Evolutionary conservation across 2,329 filamentous ascomycete species (phyloP), one percentile per base, ranked within the genome.

Genomic region (Penicillium thymicola): DNA sequence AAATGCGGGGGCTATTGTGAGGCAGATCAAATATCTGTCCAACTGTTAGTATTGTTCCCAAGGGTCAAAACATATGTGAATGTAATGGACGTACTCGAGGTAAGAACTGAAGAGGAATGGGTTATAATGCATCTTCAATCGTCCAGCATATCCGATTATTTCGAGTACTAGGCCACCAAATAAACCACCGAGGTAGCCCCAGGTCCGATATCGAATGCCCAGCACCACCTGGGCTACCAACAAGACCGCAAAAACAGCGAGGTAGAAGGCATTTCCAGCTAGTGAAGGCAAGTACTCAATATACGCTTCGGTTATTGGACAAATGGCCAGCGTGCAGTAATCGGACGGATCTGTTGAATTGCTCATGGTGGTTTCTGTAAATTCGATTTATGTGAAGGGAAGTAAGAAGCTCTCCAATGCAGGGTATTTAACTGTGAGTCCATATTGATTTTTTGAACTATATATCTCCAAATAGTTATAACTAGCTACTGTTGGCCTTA

Each of bases 211-310:
- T 47, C 52, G 48, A 27, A 46, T 40, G 27, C 57, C 57, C 7
- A 58, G 14, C 7, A 25, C 30, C 2, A 59, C 10, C 27, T 61
- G 59, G 6, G 45, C 45, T 14, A 23, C 40, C n/a, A 58, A 16
- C 27, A 59, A 18, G 9, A 60, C 30, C 7, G 30, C 54, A 28
- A 62, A 62, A 3, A 62, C 21, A 10, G 27, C 59, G 6, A 54
- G 36, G 42, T 52, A 62, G 21, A 62, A 47, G 25, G 41, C 45
- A 52, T 62, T 61, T n/a, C 54, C 59, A 1, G 57, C 47, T 9
- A 62, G n/a, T 18, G 54, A 54, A 36, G 59, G 59, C 27, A 42
- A 48, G 38, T 60, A 62, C 14, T 58, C 49, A 41, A 62, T 25
- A 28, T 58, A 46, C 8, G 59, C 59, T 18, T 37, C 23, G 11